Base-by-base conservation (phyloP, 2,329 filamentous ascomycete genomes). In the Shiraia sp. region DNA sequence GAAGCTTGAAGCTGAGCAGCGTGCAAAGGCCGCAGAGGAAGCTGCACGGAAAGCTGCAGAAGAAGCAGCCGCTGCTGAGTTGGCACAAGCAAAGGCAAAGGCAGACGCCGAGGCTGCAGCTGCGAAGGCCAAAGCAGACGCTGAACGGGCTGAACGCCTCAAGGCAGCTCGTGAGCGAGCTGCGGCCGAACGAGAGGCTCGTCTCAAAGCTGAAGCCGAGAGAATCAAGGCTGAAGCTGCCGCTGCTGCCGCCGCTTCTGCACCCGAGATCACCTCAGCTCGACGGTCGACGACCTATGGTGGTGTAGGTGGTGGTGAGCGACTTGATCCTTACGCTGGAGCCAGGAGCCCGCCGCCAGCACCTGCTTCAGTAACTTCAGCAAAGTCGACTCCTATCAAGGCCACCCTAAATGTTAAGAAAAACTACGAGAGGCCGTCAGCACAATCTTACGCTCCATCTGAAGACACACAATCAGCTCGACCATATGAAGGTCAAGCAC, bases 261-360 rank as follows among this genome's bases (percentile, higher is more conserved):
- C 36, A 10, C 53, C 53, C n/a, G 56, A 59, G 6, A 38, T 55
- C 25, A 48, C 42, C 6, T 33, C 56, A 16, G 51, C 46, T n/a
- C 61, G 63, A 28, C 62, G 65, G 9, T 65, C 61, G 19, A 61
- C 63, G 10, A 62, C 66, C 7, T 69, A 68, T 79, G 40, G 65
- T 23, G 64, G 64, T 15, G 40, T 65, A 10, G 78, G 81, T 23
- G 79, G 85, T 15, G 85, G 85, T 36, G 85, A 88, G 68, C 83
- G 78, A 69, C 84, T 79, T 35, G 86, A 82, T 67, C 83, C 83
- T 54, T 88, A 86, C 79, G 84, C 85, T 5, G 64, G 65, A 24
- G 54, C 82, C 79, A 46, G 48, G 30, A 53, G 78, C 76, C 50
- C 82, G 76, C 40, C 75, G 8, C 19, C 19, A n/a, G n/a, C n/a